Evolutionary conservation across 441 rosid genomes (phyloP).

Genomic region (Erodium texanum): DNA sequence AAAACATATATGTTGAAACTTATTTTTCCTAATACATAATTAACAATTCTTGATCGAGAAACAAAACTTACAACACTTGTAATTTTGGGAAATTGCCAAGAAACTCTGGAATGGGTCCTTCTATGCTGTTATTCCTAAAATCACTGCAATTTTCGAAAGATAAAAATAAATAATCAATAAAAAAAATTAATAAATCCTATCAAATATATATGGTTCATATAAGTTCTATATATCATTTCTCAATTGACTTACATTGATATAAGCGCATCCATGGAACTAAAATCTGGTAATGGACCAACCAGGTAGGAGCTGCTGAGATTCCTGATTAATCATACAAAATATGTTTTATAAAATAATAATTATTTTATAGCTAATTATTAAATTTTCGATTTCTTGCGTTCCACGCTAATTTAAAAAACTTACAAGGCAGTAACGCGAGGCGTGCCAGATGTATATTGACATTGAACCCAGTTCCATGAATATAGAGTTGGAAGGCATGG

Average conservation of each 20-base stretch:
- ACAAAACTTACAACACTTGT: background rate
- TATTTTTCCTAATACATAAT: no score
- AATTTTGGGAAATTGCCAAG: background rate
- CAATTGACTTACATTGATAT: background rate
- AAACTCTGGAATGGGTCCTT: background rate
- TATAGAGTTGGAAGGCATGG: background rate
- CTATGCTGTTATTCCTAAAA: constrained; percentile 1
- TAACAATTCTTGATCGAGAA: background rate
- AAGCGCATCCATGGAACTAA: constrained; percentile 2
- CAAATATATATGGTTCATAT: no score
- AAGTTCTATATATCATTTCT: no score
- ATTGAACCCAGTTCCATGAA: background rate
- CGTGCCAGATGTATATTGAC: background rate
- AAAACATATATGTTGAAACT: background rate
- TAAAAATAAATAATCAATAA: background rate
- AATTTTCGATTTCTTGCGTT: no score
- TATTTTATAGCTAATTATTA: no score
- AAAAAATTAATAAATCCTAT: background rate
- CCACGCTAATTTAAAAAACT: background rate
- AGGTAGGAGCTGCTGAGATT: background rate
- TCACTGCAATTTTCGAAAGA: background rate
- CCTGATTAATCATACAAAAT: background rate
- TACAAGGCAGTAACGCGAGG: background rate
- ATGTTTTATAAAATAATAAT: no score
- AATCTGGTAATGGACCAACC: constrained; percentile 1